These are phyloP conservation scores for Primulina huaijiensis DNA, from an alignment of 257 asterid genomes.

Conservation along the genomic window DNA sequence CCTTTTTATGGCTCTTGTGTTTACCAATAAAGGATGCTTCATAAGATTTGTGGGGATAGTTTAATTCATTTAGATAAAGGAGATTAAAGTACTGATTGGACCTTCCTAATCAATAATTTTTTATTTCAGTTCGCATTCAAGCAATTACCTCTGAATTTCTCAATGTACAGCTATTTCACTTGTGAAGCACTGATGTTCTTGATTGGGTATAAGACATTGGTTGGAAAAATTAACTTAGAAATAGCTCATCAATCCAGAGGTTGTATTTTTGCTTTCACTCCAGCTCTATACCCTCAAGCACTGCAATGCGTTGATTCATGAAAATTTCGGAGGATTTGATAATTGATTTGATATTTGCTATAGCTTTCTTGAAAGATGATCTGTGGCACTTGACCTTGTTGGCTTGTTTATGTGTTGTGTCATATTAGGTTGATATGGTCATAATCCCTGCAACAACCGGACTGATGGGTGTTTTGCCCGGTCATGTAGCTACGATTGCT, in stretches of 20 bases:
- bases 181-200: background rate
- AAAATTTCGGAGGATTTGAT: background rate
- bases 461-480: constrained; percentile 93
- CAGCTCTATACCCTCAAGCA: background rate
- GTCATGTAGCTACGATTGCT: constrained; percentile 84
- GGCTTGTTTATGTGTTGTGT: background rate
- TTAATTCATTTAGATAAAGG: background rate
- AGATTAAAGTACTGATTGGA: background rate
- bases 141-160: background rate
- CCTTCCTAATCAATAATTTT: background rate
- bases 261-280: background rate
- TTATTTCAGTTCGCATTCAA: background rate
- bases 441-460: constrained; percentile 79
- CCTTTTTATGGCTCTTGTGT: background rate
- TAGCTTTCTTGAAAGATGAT: background rate
- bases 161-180: background rate
- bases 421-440: constrained; percentile 83
- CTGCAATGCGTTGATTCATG: background rate
- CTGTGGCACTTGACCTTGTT: background rate
- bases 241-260: background rate
- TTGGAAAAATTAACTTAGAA: background rate
- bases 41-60: background rate
- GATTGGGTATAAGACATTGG: background rate
- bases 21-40: background rate
- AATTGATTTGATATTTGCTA: background rate